Evolutionary conservation across 805 yeast species (phyloP), one percentile per base, ranked within the genome.

Genomic region (Suhomyces sp.): DNA sequence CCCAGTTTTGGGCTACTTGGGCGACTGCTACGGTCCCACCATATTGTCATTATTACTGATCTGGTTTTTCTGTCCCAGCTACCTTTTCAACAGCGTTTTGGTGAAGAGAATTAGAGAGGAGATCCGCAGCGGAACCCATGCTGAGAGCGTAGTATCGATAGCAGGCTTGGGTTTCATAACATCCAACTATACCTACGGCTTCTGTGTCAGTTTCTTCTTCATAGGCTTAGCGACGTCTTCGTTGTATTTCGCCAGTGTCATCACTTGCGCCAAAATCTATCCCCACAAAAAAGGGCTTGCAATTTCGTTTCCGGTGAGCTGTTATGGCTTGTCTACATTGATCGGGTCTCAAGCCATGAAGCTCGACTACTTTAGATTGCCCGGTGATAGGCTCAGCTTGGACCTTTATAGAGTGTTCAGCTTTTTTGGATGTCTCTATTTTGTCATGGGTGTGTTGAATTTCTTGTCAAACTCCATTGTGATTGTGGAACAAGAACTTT

Each of bases 21-120:
- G 94, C 2, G 97, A 91, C 65, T 75, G 85, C n/a, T 88, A 87
- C 63, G 96, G 97, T 0, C 91, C 96, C 1, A 87, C 87, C 9
- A 64, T 87, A 13, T 67, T 91, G 44, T 85, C 92, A 4, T 59
- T 85, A 26, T 60, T 88, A 17, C 80, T 92, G 4, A 69, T 85
- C 44, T 53, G 81, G 49, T 72, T 86, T 26, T 87, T 87, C 60
- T 74, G 83, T 5, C 91, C 94, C 0, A 86, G 90, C 17, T 91
- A 91, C 68, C 64, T 79, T 29, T 55, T 78, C 29, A 74, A 73
- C 53, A 61, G 64, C 44, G 50, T 55, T 22, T 44, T 71, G 24
- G 66, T 70, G 1, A 19, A 31, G 12, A 15, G 23, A 8, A 26
- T 53, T 17, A 33, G 23, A 13, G 36, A 33, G 48, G 12, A n/a